These are phyloP conservation scores for Dentipellis fragilis DNA, from an alignment of 768 basidiomycete genomes.

Conservation along the genomic window DNA sequence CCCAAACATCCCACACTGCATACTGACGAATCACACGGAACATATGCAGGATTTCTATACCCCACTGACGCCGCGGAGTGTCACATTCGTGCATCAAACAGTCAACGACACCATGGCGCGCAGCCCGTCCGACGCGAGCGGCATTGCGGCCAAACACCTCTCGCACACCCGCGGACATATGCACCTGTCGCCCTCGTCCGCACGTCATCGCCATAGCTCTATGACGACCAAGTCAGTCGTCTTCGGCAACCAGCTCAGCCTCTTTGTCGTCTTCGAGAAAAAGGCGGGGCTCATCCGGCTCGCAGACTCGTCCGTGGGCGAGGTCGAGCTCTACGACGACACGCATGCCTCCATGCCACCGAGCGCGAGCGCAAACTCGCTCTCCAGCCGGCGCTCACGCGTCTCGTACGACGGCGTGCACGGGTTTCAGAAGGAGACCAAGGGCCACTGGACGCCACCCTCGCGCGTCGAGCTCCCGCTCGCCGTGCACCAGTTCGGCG, in stretches of 20 bases:
- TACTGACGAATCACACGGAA: background rate
- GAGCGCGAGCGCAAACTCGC: slow-evolving; percentile 14
- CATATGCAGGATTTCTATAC: slow-evolving; percentile 69
- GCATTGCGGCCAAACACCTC: slow-evolving; percentile 12
- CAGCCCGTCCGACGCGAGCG: slow-evolving; percentile 30
- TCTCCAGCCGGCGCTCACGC: slow-evolving; percentile 25
- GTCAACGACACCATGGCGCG: slow-evolving; percentile 40
- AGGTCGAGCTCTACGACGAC: slow-evolving; percentile 54
- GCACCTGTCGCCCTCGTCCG: slow-evolving; percentile 11
- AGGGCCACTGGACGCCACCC: slow-evolving; percentile 40
- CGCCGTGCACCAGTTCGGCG: slow-evolving; percentile 19
- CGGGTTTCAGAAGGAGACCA: slow-evolving; percentile 29
- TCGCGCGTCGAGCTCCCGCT: slow-evolving; percentile 37
- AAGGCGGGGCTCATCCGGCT: slow-evolving; percentile 79
- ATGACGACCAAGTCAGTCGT: slow-evolving; percentile 20
- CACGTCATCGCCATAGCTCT: slow-evolving; percentile 8
- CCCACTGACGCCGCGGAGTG: slow-evolving; percentile 53
- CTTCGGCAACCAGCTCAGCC: slow-evolving; percentile 62
- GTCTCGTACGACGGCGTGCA: slow-evolving; percentile 31
- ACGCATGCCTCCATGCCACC: slow-evolving; percentile 19
- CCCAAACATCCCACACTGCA: background rate
- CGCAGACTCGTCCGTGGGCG: slow-evolving; percentile 71
- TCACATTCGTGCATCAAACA: slow-evolving; percentile 63
- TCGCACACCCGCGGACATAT: slow-evolving; percentile 10
- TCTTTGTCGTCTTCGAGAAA: slow-evolving; percentile 84